phyloP scores from a whole-genome alignment of 2,329 filamentous ascomycete species.

The Phyllosticta paracitricarpa region DNA sequence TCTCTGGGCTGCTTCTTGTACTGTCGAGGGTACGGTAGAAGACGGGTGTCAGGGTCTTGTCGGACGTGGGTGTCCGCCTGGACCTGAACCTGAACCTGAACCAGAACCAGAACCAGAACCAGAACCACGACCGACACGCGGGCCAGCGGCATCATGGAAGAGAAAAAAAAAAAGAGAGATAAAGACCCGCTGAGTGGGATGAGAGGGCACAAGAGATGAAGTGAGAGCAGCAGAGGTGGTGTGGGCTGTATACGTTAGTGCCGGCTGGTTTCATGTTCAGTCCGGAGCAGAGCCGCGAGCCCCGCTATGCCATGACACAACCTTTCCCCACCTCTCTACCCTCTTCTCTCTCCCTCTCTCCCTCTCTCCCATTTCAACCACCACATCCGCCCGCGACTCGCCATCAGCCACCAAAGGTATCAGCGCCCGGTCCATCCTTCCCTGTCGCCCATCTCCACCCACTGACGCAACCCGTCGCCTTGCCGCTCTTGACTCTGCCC shows the following conservation, averaged over 20 bases:
- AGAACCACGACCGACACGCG: neutral
- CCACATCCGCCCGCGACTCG: neutral
- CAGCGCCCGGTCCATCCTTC: neutral
- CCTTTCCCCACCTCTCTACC: conserved; percentile 6
- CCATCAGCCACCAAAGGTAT: neutral
- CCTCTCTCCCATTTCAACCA: neutral
- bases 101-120: too few species aligned
- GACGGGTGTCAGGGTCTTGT: too few species aligned
- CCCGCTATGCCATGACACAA: conserved; percentile 10
- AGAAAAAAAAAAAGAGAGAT: neutral
- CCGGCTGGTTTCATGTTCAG: conserved; percentile 3
- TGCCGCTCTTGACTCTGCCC: neutral
- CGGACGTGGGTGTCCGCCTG: too few species aligned
- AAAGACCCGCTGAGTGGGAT: neutral
- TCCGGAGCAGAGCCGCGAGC: conserved; percentile 9
- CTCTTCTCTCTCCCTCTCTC: neutral
- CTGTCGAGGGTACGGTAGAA: neutral
- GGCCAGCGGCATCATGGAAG: neutral
- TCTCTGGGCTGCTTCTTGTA: neutral
- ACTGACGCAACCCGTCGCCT: conserved; percentile 9
- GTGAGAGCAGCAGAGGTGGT: neutral
- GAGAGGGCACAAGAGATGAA: neutral
- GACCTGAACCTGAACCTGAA: too few species aligned
- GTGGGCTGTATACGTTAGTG: neutral
- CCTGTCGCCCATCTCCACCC: neutral